phyloP scores from a whole-genome alignment of 2,329 filamentous ascomycete genomes.

The Colletotrichum shisoi region DNA sequence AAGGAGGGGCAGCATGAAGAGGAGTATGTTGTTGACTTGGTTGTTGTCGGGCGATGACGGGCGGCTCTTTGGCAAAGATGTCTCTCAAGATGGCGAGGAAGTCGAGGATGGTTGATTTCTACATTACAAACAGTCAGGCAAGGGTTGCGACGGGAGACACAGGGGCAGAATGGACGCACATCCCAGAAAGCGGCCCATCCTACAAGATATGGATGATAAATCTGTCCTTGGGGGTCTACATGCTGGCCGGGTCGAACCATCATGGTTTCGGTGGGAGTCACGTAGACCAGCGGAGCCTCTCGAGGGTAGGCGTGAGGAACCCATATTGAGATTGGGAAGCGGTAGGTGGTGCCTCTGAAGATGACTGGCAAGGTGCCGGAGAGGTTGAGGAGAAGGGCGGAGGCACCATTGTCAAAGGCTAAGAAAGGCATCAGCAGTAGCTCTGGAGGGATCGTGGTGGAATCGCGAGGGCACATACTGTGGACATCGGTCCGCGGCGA shows the following conservation, averaged over 20 bases:
- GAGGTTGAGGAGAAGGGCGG: conserved; percentile 85
- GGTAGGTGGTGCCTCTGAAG: conserved; percentile 88
- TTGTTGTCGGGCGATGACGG: conserved; percentile 78
- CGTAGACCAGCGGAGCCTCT: conserved; percentile 85
- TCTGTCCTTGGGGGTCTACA: conserved; percentile 88
- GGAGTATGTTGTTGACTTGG: conserved; percentile 55
- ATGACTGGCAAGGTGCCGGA: conserved; percentile 88
- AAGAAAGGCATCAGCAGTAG: conserved; percentile 42
- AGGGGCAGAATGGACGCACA: conserved; percentile 63
- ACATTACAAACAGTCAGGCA: conserved; percentile 33
- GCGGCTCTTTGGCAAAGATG: conserved; percentile 93
- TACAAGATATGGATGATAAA: conserved; percentile 95
- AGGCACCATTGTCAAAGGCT: conserved; percentile 90
- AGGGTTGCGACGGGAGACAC: not conserved
- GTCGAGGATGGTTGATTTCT: conserved; percentile 85
- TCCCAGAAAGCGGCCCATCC: conserved; percentile 91
- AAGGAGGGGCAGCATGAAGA: conserved; percentile 47
- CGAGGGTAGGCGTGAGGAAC: conserved; percentile 88
- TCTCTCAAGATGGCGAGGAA: conserved; percentile 83
- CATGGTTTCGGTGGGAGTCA: conserved; percentile 89
- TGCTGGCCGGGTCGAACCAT: conserved; percentile 90
- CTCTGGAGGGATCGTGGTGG: conserved; percentile 15
- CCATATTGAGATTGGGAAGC: conserved; percentile 93
- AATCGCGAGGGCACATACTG: conserved; percentile 64
- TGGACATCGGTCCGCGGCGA: conserved; percentile 92